phyloP scores from a whole-genome alignment of 2,329 filamentous ascomycete species.

The Juglanconis oblonga region DNA sequence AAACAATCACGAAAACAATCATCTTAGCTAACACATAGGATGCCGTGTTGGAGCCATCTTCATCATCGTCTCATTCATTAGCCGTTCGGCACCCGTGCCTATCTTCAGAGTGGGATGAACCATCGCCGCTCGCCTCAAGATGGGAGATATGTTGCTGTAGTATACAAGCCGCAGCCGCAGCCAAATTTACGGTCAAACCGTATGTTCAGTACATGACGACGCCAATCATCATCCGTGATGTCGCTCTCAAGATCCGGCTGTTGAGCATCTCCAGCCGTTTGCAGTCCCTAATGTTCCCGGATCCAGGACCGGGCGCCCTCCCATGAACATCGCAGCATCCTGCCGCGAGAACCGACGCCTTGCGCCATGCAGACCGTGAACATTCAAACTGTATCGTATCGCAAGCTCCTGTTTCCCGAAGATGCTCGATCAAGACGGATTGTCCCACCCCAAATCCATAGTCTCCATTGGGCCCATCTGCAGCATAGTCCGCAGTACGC shows the following conservation, averaged over 20 bases:
- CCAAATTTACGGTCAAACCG: not conserved
- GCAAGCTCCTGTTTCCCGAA: not conserved
- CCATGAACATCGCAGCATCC: not conserved
- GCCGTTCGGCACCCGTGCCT: not conserved
- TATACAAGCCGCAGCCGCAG: constrained; percentile 6
- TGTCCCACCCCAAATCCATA: constrained; percentile 53
- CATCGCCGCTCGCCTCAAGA: not conserved
- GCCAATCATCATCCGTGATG: not conserved
- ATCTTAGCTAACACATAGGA: not conserved
- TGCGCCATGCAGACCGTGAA: not conserved
- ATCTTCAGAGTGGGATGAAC: constrained; percentile 7
- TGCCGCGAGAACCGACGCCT: not conserved
- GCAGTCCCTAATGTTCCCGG: not conserved
- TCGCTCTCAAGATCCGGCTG: not conserved
- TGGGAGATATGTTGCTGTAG: constrained; percentile 3
- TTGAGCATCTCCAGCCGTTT: not conserved
- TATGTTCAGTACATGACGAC: not conserved
- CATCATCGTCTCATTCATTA: not conserved
- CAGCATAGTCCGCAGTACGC: constrained; percentile 55
- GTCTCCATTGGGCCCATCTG: constrained; percentile 59
- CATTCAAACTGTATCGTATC: not conserved
- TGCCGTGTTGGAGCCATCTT: not conserved
- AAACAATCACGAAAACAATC: too few relatives aligned
- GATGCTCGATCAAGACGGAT: constrained; percentile 18
- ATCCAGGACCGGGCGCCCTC: not conserved